These are phyloP conservation scores for Exophiala viscosa DNA, from an alignment of 2,329 filamentous ascomycete species.

Conservation along the genomic window DNA sequence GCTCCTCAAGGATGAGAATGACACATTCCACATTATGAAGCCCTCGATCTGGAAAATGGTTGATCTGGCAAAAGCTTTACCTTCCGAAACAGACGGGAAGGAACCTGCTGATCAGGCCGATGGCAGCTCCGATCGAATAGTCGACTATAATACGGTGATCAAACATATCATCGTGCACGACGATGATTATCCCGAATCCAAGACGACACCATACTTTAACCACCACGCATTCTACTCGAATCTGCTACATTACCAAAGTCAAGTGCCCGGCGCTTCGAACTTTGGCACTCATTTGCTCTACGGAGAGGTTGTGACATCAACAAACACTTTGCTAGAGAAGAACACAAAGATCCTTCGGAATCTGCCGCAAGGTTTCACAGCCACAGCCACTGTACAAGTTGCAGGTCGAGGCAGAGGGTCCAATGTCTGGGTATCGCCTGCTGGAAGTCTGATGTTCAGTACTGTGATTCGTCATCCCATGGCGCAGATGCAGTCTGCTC, in stretches of 20 bases:
- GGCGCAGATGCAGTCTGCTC: conserved; percentile 65
- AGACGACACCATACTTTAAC: conserved; percentile 81
- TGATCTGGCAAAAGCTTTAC: conserved; percentile 54
- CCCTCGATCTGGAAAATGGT: conserved; percentile 59
- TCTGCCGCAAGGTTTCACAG: conserved; percentile 80
- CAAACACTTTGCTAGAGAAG: conserved; percentile 90
- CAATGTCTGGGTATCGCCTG: conserved; percentile 92
- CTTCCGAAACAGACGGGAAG: conserved; percentile 31
- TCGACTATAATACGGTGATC: conserved; percentile 69
- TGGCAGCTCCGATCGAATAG: conserved; percentile 52
- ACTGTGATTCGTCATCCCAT: conserved; percentile 80
- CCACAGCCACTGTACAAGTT: conserved; percentile 81
- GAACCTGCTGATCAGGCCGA: conserved; percentile 32
- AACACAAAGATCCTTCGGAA: conserved; percentile 73
- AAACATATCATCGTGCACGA: conserved; percentile 75
- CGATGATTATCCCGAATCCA: conserved; percentile 60
- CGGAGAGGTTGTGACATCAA: conserved; percentile 88
- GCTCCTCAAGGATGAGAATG: conserved; percentile 74
- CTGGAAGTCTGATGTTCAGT: conserved; percentile 82
- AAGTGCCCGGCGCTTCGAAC: conserved; percentile 37
- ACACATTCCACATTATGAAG: conserved; percentile 75
- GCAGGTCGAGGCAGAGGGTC: conserved; percentile 82
- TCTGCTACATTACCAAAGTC: conserved; percentile 62
- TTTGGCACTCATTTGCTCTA: conserved; percentile 82
- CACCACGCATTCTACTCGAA: conserved; percentile 74